Evolutionary conservation across 2,329 filamentous ascomycete species (phyloP).

Genomic region (Aspergillus sp.): DNA sequence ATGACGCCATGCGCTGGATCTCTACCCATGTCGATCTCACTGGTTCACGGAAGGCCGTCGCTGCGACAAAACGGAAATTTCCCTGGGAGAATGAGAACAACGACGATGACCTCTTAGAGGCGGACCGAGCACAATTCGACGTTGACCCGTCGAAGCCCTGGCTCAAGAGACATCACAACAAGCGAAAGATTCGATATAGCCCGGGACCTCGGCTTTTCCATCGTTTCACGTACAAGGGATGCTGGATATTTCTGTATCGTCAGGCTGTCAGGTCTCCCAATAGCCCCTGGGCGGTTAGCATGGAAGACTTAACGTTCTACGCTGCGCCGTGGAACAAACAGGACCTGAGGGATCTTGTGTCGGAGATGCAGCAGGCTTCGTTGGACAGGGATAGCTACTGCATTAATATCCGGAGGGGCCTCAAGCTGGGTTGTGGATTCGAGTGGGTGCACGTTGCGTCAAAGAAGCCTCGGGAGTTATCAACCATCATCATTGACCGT

Average conservation of each 20-base stretch:
- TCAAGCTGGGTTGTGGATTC: constrained; percentile 37
- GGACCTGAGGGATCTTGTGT: constrained; percentile 49
- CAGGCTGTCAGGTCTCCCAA: not conserved
- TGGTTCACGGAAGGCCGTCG: constrained; percentile 52
- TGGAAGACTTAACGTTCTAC: constrained; percentile 9
- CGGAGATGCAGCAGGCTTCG: constrained; percentile 29
- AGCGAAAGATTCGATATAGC: not conserved
- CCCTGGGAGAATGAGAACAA: constrained; percentile 4
- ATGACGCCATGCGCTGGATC: constrained; percentile 58
- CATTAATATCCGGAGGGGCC: constrained; percentile 38
- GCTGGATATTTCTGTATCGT: constrained; percentile 2
- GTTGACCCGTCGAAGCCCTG: constrained; percentile 1
- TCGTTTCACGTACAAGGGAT: constrained; percentile 2
- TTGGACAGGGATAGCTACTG: not conserved
- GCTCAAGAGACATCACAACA: constrained; percentile 1
- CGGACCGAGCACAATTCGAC: not conserved
- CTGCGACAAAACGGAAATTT: constrained; percentile 44
- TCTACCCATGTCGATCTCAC: constrained; percentile 51
- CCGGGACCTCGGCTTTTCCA: not conserved
- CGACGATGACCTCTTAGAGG: constrained; percentile 2
- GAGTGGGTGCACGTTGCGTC: constrained; percentile 49
- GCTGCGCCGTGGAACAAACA: constrained; percentile 35
- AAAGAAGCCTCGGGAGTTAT: constrained; percentile 58
- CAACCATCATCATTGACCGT: constrained; percentile 70
- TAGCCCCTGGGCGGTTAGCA: constrained; percentile 3